Percentiles rank a stretch among this genome's conserved stretches.
Evolutionary conservation across 768 basidiomycete genomes (phyloP).

Genomic region (Trametes cinnabarina): DNA sequence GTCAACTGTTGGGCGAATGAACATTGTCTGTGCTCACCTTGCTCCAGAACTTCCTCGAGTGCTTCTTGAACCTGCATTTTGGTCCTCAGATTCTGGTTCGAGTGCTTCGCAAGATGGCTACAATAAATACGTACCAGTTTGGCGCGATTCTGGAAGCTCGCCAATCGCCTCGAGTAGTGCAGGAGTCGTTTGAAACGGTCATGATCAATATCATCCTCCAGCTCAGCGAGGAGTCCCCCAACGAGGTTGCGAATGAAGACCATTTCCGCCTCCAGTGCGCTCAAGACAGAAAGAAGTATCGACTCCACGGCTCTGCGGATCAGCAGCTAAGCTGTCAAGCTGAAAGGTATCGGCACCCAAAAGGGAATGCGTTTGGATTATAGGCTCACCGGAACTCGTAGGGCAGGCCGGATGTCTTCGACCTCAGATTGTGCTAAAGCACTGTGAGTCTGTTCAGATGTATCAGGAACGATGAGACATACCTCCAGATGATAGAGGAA

Average conservation of each 20-base stretch:
- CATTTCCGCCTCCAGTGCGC: conserved; percentile 95
- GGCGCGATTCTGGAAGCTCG: conserved; percentile 89
- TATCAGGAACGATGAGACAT: neutral
- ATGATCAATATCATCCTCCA: conserved; percentile 94
- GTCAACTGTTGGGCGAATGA: too few species aligned
- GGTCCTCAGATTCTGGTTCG: neutral
- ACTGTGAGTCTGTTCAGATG: conserved; percentile 5
- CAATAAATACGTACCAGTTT: conserved; percentile 53
- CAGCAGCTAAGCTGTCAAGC: conserved; percentile 22
- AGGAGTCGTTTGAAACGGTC: conserved; percentile 90
- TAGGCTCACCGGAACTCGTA: conserved; percentile 80
- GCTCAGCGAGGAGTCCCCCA: conserved; percentile 83
- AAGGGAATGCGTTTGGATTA: conserved; percentile 14
- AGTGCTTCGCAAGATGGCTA: too few species aligned
- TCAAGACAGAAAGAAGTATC: conserved; percentile 85
- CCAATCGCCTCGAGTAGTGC: conserved; percentile 86
- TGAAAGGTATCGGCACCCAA: neutral
- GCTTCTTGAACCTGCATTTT: conserved; percentile 75
- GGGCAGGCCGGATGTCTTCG: conserved; percentile 64
- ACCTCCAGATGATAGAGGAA: conserved; percentile 89
- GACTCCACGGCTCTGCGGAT: conserved; percentile 84
- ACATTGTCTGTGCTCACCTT: conserved; percentile 65
- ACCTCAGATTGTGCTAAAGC: conserved; percentile 76
- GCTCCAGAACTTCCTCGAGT: conserved; percentile 86
- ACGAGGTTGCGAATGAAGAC: conserved; percentile 90